phyloP scores from a whole-genome alignment of 371 early-diverging fungal species.

The Syncephalastrum sp. region DNA sequence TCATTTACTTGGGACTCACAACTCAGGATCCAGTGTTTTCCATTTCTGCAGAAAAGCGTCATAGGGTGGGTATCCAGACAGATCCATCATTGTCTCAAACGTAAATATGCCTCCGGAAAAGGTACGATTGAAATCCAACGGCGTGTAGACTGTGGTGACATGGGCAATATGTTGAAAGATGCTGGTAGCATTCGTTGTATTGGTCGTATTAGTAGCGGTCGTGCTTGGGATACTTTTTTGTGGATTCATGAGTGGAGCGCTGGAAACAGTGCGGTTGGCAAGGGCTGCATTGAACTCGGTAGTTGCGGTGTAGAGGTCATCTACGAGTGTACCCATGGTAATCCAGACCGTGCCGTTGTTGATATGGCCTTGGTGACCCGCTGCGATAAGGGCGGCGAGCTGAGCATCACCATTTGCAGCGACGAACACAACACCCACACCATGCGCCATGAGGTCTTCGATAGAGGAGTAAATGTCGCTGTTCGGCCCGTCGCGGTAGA shows the following conservation, averaged over 20 bases:
- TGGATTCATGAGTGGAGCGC: slow-evolving; percentile 7
- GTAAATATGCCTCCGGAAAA: slow-evolving; percentile 47
- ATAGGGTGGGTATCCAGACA: slow-evolving; percentile 46
- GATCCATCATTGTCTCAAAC: slow-evolving; percentile 28
- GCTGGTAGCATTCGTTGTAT: not conserved
- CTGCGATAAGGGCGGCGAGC: slow-evolving; percentile 32
- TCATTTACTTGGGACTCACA: slow-evolving; percentile 25
- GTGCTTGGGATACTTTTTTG: slow-evolving; percentile 3
- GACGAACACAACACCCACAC: slow-evolving; percentile 46
- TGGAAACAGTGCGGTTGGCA: slow-evolving; percentile 3
- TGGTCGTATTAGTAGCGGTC: not conserved
- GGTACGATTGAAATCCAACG: slow-evolving; percentile 32
- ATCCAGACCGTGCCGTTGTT: slow-evolving; percentile 43
- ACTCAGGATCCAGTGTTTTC: slow-evolving; percentile 38
- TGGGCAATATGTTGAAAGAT: slow-evolving; percentile 22
- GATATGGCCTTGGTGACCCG: slow-evolving; percentile 42
- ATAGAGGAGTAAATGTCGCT: slow-evolving; percentile 45
- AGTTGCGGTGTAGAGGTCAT: slow-evolving; percentile 18
- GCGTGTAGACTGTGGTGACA: slow-evolving; percentile 14
- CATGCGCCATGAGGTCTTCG: slow-evolving; percentile 36
- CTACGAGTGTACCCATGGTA: slow-evolving; percentile 21
- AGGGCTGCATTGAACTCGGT: slow-evolving; percentile 28
- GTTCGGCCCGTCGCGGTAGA: slow-evolving; percentile 44
- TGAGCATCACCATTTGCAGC: slow-evolving; percentile 50
- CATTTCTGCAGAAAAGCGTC: slow-evolving; percentile 47